Conservation (phyloP, 257 asterid genomes). For the Fraxinus pennsylvanica region DNA sequence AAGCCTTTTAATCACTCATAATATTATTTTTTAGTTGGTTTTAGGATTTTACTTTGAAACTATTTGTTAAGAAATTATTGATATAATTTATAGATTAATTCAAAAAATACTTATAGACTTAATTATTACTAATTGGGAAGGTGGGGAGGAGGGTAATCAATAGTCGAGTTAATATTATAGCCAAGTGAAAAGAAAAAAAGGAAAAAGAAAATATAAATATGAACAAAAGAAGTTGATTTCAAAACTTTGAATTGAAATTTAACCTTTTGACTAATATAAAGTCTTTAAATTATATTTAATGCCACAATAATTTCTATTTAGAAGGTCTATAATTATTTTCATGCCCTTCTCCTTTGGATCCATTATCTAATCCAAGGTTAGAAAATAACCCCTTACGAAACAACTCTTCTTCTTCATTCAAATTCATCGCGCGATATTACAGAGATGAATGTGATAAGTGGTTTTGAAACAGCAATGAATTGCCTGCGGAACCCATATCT, state of each 20-base stretch:
- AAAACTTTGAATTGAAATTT: not conserved
- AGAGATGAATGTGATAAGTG: slow-evolving; percentile 57
- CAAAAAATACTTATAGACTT: no score
- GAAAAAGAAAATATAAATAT: no score
- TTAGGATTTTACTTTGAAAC: no score
- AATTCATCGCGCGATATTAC: slow-evolving; percentile 49
- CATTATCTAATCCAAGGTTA: not conserved
- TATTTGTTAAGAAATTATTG: no score
- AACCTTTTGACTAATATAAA: not conserved
- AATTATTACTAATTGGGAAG: no score
- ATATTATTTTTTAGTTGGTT: no score
- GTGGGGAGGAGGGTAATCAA: no score
- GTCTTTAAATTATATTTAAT: not conserved
- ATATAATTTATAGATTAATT: no score
- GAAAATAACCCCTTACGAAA: not conserved
- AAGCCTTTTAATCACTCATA: no score
- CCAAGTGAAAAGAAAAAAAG: no score
- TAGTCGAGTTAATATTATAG: no score
- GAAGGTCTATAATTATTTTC: no score
- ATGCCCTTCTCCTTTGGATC: not conserved
- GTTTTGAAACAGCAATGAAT: slow-evolving; percentile 71
- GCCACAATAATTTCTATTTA: not conserved
- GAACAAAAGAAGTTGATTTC: not conserved
- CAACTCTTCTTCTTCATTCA: not conserved
- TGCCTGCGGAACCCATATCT: slow-evolving; percentile 66